Evolutionary conservation across 371 early-diverging fungal species (phyloP), one percentile per base, ranked within the genome.

Genomic region (Apophysomyces trapeziformis): DNA sequence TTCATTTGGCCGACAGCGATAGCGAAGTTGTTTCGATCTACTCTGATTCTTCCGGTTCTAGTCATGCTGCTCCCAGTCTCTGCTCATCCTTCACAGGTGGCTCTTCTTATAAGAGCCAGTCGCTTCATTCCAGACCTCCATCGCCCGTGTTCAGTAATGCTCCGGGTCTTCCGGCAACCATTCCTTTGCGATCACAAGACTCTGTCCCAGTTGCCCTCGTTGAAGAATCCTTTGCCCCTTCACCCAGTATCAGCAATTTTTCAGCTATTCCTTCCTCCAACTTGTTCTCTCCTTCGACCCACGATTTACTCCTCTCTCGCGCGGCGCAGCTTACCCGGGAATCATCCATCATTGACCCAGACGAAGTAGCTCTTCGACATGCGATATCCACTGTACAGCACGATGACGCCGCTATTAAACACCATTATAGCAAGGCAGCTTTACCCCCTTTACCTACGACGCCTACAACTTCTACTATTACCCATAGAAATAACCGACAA

Each of bases 141-240:
- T 76, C 76, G 6, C 76, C 76, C 21, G 79, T 70, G 13, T 73
- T 71, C 45, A 76, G 74, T 43, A 69, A 72, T 26, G 79, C 76
- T 1, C 78, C 78, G 12, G 79, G 76, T 0, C 62, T 78, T 38
- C 79, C 79, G n/a, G 76, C 76, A 7, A 70, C 79, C 1, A 75
- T 73, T 37, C 61, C 72, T 9, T 38, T 78, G 1, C 61, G 68
- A 43, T 68, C 69, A 5, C 76, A 73, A 11, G 38, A 46, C 13
- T 65, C 68, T 2, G 35, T 58, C 21, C 45, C 46, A 6, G 60
- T 61, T 1, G 32, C 60, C 7, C 70, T 62, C 5, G 61, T 76
- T 1, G 79, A 78, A 64, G 79, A 78, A 26, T 66, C 63, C 5
- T 74, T 71, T 46, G 57, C 62, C 4, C 57, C 50, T 5, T 59